Base-by-base conservation (phyloP, 2,329 filamentous ascomycete genomes). In the Calonectria honghensis region DNA sequence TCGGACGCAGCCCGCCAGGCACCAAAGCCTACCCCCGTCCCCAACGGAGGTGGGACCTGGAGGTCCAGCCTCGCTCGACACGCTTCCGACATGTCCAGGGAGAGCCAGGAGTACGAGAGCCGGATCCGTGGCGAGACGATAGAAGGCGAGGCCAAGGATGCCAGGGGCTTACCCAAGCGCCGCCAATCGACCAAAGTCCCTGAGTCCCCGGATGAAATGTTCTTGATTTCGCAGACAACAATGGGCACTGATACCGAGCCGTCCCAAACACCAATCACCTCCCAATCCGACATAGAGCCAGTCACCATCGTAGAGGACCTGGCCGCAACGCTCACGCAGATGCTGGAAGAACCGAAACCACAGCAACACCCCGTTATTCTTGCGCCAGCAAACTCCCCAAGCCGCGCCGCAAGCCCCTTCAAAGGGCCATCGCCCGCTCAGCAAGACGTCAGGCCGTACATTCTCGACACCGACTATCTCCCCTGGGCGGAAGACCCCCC, bases 381-480 rank as follows among this genome's bases (percentile, higher is more conserved):
- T 9, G 73, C 73, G 9, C 71, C 80, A 7, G 68, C 74, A 16
- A 77, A 77, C n/a, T 75, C 78, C 7, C 68, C 70, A 10, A 71
- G 69, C 18, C 76, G 77, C 59, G 57, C 78, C 2, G 27, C 65
- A 9, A 85, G 81, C 39, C 81, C 81, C 1, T 75, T 79, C 3
- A 84, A 83, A 39, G 76, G 77, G 13, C 67, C 74, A 0, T 73
- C 74, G 10, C 81, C 81, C 10, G 84, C 83, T 2, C 84, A 86
- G 64, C 82, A 87, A 70, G 84, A 88, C 37, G 80, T 81, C 11
- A 84, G 85, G 6, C 84, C 85, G 14, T 83, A 84, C 61, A 85
- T 91, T 7, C 87, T 90, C 18, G 91, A 92, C 57, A 88, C 86
- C 1, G 92, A 93, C 79, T 93, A 90, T 75, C 85, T 93, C 7